phyloP scores from a whole-genome alignment of 441 rosid species.

The Gossypium trilobum region DNA sequence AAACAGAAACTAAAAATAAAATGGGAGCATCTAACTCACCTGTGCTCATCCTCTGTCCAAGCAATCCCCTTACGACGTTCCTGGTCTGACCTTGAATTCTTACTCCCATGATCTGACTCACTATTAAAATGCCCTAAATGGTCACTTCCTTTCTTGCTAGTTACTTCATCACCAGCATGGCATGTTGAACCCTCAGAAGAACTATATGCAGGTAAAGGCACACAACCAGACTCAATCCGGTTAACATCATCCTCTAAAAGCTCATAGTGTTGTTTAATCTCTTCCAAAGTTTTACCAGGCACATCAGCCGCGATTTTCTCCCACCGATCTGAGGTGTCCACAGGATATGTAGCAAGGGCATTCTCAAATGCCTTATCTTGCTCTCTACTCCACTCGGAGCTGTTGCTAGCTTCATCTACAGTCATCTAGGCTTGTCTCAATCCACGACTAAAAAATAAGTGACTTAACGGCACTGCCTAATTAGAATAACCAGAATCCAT shows the following conservation, averaged over 20 bases:
- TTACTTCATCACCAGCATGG: conserved; percentile 60
- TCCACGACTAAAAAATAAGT: conserved; percentile 16
- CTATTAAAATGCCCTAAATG: conserved; percentile 40
- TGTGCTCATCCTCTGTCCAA: conserved; percentile 97
- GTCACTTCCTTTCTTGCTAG: conserved; percentile 49
- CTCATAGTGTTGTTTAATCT: conserved; percentile 72
- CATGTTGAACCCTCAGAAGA: conserved; percentile 53
- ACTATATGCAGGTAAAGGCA: conserved; percentile 64
- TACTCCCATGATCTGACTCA: conserved; percentile 64
- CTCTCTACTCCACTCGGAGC: conserved; percentile 72
- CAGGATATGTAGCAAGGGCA: conserved; percentile 60
- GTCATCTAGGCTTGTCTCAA: conserved; percentile 43
- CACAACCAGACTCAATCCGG: conserved; percentile 75
- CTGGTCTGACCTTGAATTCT: conserved; percentile 75
- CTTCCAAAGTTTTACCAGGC: conserved; percentile 74
- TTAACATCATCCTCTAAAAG: conserved; percentile 70
- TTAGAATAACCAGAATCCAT: conserved; percentile 25
- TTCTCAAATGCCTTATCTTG: conserved; percentile 92
- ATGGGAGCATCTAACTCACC: conserved; percentile 33
- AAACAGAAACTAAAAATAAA: conserved; percentile 8
- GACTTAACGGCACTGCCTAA: conserved; percentile 17
- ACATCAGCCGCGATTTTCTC: conserved; percentile 78
- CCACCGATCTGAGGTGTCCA: conserved; percentile 60
- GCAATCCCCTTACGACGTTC: conserved; percentile 96
- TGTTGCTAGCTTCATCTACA: conserved; percentile 54